Evolutionary conservation across 768 basidiomycete species (phyloP).

Genomic region (Collybia sordida): DNA sequence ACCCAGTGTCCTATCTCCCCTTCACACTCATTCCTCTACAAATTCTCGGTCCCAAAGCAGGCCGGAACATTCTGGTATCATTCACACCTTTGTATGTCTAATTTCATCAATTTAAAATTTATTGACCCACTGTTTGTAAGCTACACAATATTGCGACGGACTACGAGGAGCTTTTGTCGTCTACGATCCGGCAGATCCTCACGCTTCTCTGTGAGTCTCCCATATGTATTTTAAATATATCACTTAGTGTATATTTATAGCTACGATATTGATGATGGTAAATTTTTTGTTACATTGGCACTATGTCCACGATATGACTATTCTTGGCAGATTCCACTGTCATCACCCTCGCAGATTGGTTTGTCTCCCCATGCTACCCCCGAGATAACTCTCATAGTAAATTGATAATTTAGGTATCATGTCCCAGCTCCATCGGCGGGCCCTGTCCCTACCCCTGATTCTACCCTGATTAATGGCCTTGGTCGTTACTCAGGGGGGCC

Average conservation of each 20-base stretch:
- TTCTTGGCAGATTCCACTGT: constrained; percentile 34
- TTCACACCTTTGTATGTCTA: constrained; percentile 26
- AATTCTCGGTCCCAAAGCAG: constrained; percentile 25
- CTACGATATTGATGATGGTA: constrained; percentile 12
- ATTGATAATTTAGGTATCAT: constrained; percentile 33
- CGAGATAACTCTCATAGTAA: background rate
- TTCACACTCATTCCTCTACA: constrained; percentile 35
- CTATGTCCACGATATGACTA: background rate
- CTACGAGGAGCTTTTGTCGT: constrained; percentile 35
- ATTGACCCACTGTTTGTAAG: constrained; percentile 23
- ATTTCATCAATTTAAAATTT: constrained; percentile 11
- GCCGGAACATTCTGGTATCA: constrained; percentile 33
- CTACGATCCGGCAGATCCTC: constrained; percentile 37
- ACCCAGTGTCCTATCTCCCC: constrained; percentile 44
- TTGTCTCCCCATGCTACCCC: background rate
- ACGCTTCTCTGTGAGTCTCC: constrained; percentile 24
- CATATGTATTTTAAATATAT: background rate
- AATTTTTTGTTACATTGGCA: background rate
- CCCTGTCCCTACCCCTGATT: constrained; percentile 23
- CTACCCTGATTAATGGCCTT: constrained; percentile 52
- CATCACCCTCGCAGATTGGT: constrained; percentile 39
- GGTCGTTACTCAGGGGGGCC: constrained; percentile 48
- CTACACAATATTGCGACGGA: constrained; percentile 51
- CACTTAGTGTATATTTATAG: background rate
- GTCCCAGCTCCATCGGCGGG: constrained; percentile 18